Percentiles rank a stretch among this genome's conserved stretches.
Conservation (phyloP, 139 green algal species). For the Tetraselmis chui region DNA sequence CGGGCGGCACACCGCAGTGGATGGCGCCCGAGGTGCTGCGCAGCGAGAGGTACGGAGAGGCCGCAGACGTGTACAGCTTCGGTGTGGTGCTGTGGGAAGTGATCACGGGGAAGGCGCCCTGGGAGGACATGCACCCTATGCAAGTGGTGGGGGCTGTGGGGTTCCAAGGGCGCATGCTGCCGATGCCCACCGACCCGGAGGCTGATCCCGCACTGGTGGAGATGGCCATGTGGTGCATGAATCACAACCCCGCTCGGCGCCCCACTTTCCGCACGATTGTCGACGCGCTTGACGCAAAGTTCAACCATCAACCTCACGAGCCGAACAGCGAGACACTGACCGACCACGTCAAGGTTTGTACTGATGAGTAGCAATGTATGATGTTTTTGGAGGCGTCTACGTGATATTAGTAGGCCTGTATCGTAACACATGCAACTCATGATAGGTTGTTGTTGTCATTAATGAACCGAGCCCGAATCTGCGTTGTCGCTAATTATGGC, state of each 20-base stretch:
- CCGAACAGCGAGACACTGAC: too few species aligned
- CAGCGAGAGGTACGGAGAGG: conserved; percentile 17
- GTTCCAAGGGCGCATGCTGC: not conserved
- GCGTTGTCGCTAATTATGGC: too few species aligned
- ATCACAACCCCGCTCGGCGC: not conserved
- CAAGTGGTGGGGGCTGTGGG: conserved; percentile 35
- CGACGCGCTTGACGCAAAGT: not conserved
- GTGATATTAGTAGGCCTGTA: too few species aligned
- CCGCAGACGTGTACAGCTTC: conserved; percentile 38
- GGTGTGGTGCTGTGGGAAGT: conserved; percentile 68
- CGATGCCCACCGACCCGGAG: not conserved
- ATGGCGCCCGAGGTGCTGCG: conserved; percentile 72
- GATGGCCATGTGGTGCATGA: not conserved
- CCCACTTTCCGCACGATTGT: not conserved
- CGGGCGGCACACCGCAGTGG: conserved; percentile 52
- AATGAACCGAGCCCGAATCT: too few species aligned
- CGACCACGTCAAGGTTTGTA: too few species aligned
- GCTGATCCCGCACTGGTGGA: not conserved
- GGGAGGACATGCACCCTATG: conserved; percentile 61
- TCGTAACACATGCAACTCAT: too few species aligned
- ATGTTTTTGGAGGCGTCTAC: too few species aligned
- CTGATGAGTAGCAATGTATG: too few species aligned
- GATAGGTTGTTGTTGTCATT: too few species aligned
- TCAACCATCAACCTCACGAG: not conserved
- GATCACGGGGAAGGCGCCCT: conserved; percentile 63